Base-by-base conservation (phyloP, 2,329 filamentous ascomycete genomes). In the Fusarium chaquense region DNA sequence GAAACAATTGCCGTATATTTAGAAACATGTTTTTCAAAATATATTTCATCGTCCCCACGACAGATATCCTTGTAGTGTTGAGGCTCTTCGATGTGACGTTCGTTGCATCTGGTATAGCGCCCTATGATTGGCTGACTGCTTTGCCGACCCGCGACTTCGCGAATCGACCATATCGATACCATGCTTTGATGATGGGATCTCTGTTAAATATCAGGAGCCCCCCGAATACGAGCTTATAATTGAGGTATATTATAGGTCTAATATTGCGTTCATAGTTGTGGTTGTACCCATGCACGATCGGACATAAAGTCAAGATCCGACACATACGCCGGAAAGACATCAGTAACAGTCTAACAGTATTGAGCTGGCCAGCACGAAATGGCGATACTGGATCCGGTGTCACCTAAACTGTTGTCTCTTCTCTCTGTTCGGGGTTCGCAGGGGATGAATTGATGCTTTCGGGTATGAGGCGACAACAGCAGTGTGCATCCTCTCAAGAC, bases 51-150 rank as follows among this genome's bases (percentile, higher is more conserved):
- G 41, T 40, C 16, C n/a, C 28, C 30, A 32, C n/a, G 47, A 33
- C n/a, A 30, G 35, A 47, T 26, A 43, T 50, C 43, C 50, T 47
- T 54, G 52, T 74, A 73, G 71, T 71, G 71, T 75, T 74, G 73
- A 75, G 73, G 73, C 71, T 75, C 72, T 67, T 49, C 47, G 45
- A 54, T 44, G 57, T 62, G 63, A 69, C 35, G 58, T 73, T 53
- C 22, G 46, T 47, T 52, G 45, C 57, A 43, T 38, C 32, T 26
- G 47, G 22, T 53, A 38, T 44, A 41, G 32, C 16, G 24, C 56
- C 13, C 32, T 35, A 33, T 72, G 58, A 75, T 73, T 75, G 73
- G 73, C 38, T 73, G 67, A 72, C 41, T 24, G n/a, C 20, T 16
- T 20, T 22, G 24, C 24, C 22, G 18, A 44, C 41, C 16, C 33